Evolutionary conservation across 2,329 filamentous ascomycete species (phyloP).

Genomic region (Paraconiothyrium sp.): DNA sequence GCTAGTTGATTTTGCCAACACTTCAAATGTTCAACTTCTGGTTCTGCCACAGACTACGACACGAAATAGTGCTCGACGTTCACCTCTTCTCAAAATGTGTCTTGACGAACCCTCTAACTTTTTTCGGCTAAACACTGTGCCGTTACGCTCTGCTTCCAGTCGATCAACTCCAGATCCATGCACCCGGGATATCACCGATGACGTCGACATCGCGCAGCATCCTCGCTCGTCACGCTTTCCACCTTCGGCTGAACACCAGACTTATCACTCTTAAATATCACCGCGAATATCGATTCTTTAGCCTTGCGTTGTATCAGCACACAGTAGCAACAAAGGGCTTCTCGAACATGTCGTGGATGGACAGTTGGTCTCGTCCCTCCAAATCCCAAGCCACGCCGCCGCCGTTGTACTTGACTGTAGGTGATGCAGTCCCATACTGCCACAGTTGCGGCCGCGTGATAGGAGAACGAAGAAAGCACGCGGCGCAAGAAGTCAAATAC

Average conservation of each 20-base stretch:
- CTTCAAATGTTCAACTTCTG: neutral
- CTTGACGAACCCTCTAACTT: neutral
- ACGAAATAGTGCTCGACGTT: neutral
- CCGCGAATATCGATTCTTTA: neutral
- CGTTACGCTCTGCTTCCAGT: neutral
- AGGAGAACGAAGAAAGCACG: conserved; percentile 50
- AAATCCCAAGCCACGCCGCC: conserved; percentile 58
- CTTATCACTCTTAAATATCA: neutral
- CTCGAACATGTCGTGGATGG: conserved; percentile 59
- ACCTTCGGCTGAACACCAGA: neutral
- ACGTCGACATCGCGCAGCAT: conserved; percentile 5
- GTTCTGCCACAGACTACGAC: neutral
- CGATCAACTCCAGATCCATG: conserved; percentile 8
- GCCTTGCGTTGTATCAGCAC: neutral
- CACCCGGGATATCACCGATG: neutral
- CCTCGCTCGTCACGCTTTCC: conserved; percentile 1
- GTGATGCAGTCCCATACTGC: conserved; percentile 64
- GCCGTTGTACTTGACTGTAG: conserved; percentile 63
- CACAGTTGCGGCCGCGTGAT: conserved; percentile 67
- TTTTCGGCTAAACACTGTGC: too few relatives aligned
- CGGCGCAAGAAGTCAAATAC: conserved; percentile 60
- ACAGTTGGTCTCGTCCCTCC: conserved; percentile 57
- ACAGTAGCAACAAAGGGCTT: neutral
- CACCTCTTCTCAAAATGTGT: neutral
- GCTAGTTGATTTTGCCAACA: neutral